A percentile compares a stretch with the other conserved stretches of the same genome.
These are phyloP conservation scores for Talaromyces verruculosus DNA, from an alignment of 2,329 filamentous ascomycete species.

Conservation along the genomic window DNA sequence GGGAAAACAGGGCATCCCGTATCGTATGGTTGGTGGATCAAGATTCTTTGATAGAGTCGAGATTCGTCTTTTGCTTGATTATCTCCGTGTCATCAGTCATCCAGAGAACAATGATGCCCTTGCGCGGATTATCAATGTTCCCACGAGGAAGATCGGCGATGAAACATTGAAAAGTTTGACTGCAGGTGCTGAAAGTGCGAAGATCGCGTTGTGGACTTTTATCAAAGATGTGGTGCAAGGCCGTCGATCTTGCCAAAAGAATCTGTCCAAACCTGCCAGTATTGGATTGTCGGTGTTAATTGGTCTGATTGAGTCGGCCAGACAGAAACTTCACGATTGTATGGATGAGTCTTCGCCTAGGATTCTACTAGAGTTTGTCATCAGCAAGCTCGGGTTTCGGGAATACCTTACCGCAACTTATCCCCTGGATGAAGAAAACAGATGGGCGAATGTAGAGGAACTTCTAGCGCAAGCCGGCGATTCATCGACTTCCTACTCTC, in stretches of 20 bases:
- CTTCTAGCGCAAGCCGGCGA: slow-evolving; percentile 78
- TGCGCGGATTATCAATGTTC: slow-evolving; percentile 79
- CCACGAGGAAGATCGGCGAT: slow-evolving; percentile 77
- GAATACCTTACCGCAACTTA: slow-evolving; percentile 72
- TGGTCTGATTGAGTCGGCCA: slow-evolving; percentile 58
- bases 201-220: slow-evolving; percentile 73
- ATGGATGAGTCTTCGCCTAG: slow-evolving; percentile 41
- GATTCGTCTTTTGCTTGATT: slow-evolving; percentile 83
- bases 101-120: slow-evolving; percentile 86
- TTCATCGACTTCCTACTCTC: slow-evolving; percentile 57
- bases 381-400: slow-evolving; percentile 68
- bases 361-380: slow-evolving; percentile 57
- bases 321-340: slow-evolving; percentile 54
- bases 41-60: slow-evolving; percentile 92
- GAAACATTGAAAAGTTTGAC: slow-evolving; percentile 71
- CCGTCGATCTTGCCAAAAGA: slow-evolving; percentile 51
- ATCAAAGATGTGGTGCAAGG: slow-evolving; percentile 61
- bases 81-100: slow-evolving; percentile 79
- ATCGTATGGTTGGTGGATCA: slow-evolving; percentile 87
- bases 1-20: slow-evolving; percentile 77
- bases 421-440: slow-evolving; percentile 69
- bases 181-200: slow-evolving; percentile 70
- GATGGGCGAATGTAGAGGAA: slow-evolving; percentile 89
- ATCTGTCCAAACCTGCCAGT: slow-evolving; percentile 56
- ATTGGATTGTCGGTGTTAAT: slow-evolving; percentile 60